These are phyloP conservation scores for Gymnopilus dilepis DNA, from an alignment of 768 basidiomycete species.

Conservation along the genomic window DNA sequence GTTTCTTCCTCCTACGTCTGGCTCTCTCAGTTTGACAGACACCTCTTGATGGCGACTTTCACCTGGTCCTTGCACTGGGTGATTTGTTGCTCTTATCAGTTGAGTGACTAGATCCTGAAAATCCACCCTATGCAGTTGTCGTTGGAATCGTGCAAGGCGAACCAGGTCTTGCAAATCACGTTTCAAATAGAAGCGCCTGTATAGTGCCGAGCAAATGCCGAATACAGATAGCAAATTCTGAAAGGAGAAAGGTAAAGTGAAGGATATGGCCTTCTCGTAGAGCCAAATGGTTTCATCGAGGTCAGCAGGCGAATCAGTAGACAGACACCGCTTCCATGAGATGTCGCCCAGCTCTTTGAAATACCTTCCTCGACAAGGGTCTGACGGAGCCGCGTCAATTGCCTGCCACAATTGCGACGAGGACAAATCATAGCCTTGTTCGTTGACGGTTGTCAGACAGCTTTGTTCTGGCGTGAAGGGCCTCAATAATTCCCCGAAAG, in stretches of 20 bases:
- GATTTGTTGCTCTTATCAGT: not conserved
- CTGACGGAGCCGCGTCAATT: not conserved
- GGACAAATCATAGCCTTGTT: not conserved
- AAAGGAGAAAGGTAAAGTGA: not conserved
- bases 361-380: slow-evolving; percentile 1
- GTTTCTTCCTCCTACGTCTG: not conserved
- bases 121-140: slow-evolving; percentile 3
- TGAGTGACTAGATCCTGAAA: slow-evolving; percentile 3
- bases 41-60: not conserved
- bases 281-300: slow-evolving; percentile 15
- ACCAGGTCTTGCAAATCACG: slow-evolving; percentile 9
- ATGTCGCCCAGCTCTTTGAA: slow-evolving; percentile 7
- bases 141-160: slow-evolving; percentile 7
- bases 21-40: slow-evolving; percentile 1
- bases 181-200: slow-evolving; percentile 8
- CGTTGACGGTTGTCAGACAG: not conserved
- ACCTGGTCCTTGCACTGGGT: not conserved
- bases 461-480: not conserved
- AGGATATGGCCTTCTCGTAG: slow-evolving; percentile 6
- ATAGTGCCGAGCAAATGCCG: slow-evolving; percentile 13
- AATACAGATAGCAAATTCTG: slow-evolving; percentile 7
- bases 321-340: slow-evolving; percentile 10
- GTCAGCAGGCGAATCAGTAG: not conserved
- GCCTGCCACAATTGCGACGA: not conserved
- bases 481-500: slow-evolving; percentile 3